Conservation (phyloP, 257 asterid species). For the Solanum chiquidenum region DNA sequence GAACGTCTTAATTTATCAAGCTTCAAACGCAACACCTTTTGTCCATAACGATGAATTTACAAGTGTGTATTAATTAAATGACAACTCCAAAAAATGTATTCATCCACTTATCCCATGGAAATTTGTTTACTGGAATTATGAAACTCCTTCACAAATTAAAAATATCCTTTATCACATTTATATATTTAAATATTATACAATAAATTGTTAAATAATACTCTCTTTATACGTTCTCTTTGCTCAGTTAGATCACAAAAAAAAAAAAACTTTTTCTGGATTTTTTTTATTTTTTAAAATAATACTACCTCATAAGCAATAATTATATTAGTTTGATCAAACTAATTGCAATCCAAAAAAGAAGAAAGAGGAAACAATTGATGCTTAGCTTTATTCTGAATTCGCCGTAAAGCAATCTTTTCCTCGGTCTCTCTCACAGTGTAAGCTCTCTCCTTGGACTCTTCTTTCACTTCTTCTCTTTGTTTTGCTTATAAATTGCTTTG, state of each 20-base stretch:
- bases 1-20: no score
- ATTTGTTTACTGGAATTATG: neutral
- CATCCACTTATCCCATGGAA: neutral
- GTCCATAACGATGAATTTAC: no score
- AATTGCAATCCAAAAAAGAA: neutral
- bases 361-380: neutral
- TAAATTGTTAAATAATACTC: neutral
- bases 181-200: no score
- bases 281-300: no score
- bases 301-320: neutral
- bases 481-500: neutral
- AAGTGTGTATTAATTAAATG: no score
- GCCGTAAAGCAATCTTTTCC: neutral
- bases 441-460: neutral
- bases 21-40: no score
- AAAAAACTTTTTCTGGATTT: no score
- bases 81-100: no score
- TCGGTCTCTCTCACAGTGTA: neutral
- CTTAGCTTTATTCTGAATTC: neutral
- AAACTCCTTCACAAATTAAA: neutral
- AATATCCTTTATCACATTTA: no score
- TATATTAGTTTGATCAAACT: no score
- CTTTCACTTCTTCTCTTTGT: neutral
- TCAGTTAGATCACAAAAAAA: neutral
- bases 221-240: neutral